Evolutionary conservation across 768 basidiomycete species (phyloP), one percentile per base, ranked within the genome.

Genomic region (Russula vinacea): DNA sequence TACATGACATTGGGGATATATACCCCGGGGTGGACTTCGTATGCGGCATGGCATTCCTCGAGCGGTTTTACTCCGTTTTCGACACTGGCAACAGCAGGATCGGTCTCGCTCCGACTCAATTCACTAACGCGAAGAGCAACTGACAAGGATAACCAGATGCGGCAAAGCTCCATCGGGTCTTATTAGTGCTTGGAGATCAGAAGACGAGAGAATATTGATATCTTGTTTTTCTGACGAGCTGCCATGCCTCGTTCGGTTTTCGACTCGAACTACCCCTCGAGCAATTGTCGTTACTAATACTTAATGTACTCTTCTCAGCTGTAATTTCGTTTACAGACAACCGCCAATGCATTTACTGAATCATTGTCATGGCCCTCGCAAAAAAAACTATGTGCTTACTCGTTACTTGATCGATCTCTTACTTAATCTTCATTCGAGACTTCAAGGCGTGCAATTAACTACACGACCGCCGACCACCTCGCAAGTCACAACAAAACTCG

Each of bases 61-160:
- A 83, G 73, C 83, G 87, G 17, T 88, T 84, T 80, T 88, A 87
- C 76, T 78, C 83, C 32, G 85, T 86, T 45, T 87, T 76, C 70
- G 87, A 89, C 70, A 84, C 86, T 52, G 72, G 78, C 45, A 83
- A 84, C 75, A 74, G 72, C 53, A 81, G 76, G 19, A 77, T 88
- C 64, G 85, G 86, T 22, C 77, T 87, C 62, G 84, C 85, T 5
- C 81, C 76, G 33, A 85, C 68, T 49, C 71, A 71, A 61, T 82
- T 77, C 72, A 87, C 86, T 0, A 65, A 68, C 19, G 78, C 84
- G 19, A 73, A 72, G 17, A 13, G 1, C 22, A 78, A 81, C 57
- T 65, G n/a, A 45, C n/a, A 19, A 47, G n/a, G 10, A 22, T 45
- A 19, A 10, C 35, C 10, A 7, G 35, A 35, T 35, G 35, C 8